Conservation (phyloP, 352 stramenopile species). For the Thraustochytrium sp. region DNA sequence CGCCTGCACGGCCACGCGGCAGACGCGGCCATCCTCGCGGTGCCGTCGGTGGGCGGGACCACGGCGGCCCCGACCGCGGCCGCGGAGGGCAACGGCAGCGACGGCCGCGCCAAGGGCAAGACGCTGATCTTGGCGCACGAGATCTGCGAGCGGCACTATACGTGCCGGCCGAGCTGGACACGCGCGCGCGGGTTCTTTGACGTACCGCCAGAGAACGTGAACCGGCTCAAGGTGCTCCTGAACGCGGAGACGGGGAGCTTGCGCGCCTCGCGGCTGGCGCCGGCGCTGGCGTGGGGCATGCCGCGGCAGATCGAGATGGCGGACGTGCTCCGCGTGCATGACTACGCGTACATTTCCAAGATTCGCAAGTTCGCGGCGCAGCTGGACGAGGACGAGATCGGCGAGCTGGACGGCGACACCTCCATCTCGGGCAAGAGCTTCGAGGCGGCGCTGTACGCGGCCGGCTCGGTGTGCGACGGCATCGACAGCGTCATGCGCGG, state of each 20-base stretch:
- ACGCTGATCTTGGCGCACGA: slow-evolving; percentile 63
- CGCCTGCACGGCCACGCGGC: neutral
- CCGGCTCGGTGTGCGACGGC: slow-evolving; percentile 70
- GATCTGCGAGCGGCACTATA: slow-evolving; percentile 64
- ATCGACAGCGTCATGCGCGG: slow-evolving; percentile 75
- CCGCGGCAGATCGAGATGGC: slow-evolving; percentile 66
- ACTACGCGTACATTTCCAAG: slow-evolving; percentile 69
- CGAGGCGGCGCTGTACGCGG: slow-evolving; percentile 62
- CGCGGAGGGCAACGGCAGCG: neutral
- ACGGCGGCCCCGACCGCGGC: neutral
- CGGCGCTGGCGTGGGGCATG: slow-evolving; percentile 62
- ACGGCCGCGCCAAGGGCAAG: neutral
- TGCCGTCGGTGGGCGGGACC: neutral
- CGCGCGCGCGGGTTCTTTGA: slow-evolving; percentile 58
- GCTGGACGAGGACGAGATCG: slow-evolving; percentile 45
- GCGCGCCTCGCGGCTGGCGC: slow-evolving; percentile 61
- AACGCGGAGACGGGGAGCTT: slow-evolving; percentile 65
- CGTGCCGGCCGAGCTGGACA: slow-evolving; percentile 64
- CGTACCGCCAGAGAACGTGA: slow-evolving; percentile 77
- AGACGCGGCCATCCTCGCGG: neutral
- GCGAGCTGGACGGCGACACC: slow-evolving; percentile 59
- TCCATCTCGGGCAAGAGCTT: slow-evolving; percentile 54
- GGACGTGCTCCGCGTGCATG: slow-evolving; percentile 79
- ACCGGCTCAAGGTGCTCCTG: slow-evolving; percentile 76
- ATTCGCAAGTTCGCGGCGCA: neutral